Evolutionary conservation across 805 yeast species (phyloP), one percentile per base, ranked within the genome.

Genomic region (Kuraishia ogatae): DNA sequence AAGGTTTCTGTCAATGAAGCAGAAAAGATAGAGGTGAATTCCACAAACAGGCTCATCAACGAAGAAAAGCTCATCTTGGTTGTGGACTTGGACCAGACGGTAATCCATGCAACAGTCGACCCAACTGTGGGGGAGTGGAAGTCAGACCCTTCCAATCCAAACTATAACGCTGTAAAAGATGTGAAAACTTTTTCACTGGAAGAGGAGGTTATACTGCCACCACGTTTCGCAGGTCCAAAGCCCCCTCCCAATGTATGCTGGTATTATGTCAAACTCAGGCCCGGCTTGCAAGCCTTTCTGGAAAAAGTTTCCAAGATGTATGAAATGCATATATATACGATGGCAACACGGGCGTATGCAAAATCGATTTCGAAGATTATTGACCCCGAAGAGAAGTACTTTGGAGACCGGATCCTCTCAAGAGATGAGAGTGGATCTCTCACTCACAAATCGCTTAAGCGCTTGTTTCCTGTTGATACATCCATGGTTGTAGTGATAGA

Each of bases 61-160:
- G 87, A 82, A 54, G 74, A 78, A 57, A 89, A 89, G 67, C 75
- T 94, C 58, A 91, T 94, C 29, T 75, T 94, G 55, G 98, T 94
- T 28, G 99, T 94, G 4, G 99, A 94, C 75, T 77, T 94, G 59
- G 99, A 94, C 72, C 99, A 94, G 68, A 94, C 99, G 0, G 96
- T 94, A 4, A 93, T 94, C 35, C 99, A 94, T 65, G 97, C 97
- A 48, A 93, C 97, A 4, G 97, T 93, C 19, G 99, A 94, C 67
- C 97, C 97, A 0, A 91, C 97, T 0, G 96, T 94, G 29, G 94
- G 94, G 0, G 96, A 89, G 64, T 94, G 99, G 99, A 91, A 88
- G 78, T 77, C 78, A 53, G 97, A 94, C 64, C 85, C 90, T 2
- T 68, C 76, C 4, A 89, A 89, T 62, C 96, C 97, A 6, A 91